Base-by-base conservation (phyloP, 163 green algal species). In the Coccomyxa subellipsoidea region DNA sequence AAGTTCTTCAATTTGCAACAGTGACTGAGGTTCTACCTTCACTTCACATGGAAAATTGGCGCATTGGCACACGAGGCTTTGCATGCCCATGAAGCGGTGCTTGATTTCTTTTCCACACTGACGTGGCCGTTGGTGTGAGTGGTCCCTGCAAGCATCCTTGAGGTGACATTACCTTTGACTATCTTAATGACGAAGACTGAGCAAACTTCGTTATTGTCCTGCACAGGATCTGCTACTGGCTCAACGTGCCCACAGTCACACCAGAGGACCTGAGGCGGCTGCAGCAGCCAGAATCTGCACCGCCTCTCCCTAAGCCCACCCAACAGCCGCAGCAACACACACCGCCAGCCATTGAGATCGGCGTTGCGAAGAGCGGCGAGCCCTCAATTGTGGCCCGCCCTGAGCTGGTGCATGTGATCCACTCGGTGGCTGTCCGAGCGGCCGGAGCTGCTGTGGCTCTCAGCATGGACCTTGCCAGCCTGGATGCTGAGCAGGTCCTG, bases 161-260 rank as follows among this genome's bases (percentile, higher is more conserved):
- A n/a, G n/a, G n/a, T n/a, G n/a, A n/a, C n/a, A n/a, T n/a, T n/a
- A n/a, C n/a, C n/a, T n/a, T n/a, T n/a, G n/a, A n/a, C n/a, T n/a
- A n/a, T n/a, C n/a, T n/a, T n/a, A n/a, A n/a, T n/a, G n/a, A n/a
- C n/a, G n/a, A n/a, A n/a, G n/a, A 36, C 66, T 36, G 66, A 10
- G 15, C 8, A 36, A 18, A 12, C 10, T 27, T 18, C 1, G 1
- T 73, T 34, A 34, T 73, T 73, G 2, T 32, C 8, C 29, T n/a
- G 32, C 31, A 73, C 70, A 77, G 70, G 70, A 34, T 77, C 32
- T 40, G 32, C 31, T 77, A 47, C 70, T 77, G 70, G 70, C 70
- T 40, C 27, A 34, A 12, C 15, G 32, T 40, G 3, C 32, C 70
- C 5, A 34, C 32, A 0, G 70, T 77, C 70, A 77, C 32, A 9